These are phyloP conservation scores for Spathaspora hagerdaliae DNA, from an alignment of 805 yeast genomes.

Conservation along the genomic window DNA sequence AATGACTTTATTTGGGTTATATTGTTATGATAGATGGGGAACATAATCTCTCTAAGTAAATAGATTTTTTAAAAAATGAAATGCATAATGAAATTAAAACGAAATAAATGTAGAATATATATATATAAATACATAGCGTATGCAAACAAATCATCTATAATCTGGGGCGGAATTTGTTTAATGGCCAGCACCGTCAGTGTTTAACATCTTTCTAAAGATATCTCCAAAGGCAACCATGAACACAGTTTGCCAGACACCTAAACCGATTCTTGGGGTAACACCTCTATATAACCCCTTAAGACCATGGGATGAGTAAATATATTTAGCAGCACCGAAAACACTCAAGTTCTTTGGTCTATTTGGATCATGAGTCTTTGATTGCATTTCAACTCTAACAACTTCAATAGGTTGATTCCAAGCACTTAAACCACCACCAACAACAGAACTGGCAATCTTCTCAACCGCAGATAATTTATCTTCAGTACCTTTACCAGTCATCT, in stretches of 20 bases:
- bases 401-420: conserved; percentile 99
- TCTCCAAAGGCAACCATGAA: conserved; percentile 99
- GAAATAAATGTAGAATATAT: too few species aligned
- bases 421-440: conserved; percentile 93
- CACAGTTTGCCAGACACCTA: conserved; percentile 97
- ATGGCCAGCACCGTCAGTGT: conserved; percentile 34
- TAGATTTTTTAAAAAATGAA: too few species aligned
- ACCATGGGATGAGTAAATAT: conserved; percentile 81
- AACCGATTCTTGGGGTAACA: conserved; percentile 93
- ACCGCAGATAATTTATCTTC: conserved; percentile 61
- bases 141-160: too few species aligned
- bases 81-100: too few species aligned
- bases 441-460: conserved; percentile 83
- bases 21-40: conserved; percentile 42
- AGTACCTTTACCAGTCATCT: conserved; percentile 51
- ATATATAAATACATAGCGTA: too few species aligned
- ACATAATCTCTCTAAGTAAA: background rate
- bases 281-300: conserved; percentile 91
- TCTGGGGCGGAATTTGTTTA: background rate
- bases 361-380: conserved; percentile 89
- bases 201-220: conserved; percentile 46
- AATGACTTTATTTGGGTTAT: conserved; percentile 37
- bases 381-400: conserved; percentile 97
- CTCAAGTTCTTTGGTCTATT: conserved; percentile 90
- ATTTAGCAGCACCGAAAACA: conserved; percentile 71